Percentiles rank a stretch among this genome's conserved stretches.
Conservation (phyloP, 2,329 filamentous ascomycete genomes). For the Stachybotrys chartarum region DNA sequence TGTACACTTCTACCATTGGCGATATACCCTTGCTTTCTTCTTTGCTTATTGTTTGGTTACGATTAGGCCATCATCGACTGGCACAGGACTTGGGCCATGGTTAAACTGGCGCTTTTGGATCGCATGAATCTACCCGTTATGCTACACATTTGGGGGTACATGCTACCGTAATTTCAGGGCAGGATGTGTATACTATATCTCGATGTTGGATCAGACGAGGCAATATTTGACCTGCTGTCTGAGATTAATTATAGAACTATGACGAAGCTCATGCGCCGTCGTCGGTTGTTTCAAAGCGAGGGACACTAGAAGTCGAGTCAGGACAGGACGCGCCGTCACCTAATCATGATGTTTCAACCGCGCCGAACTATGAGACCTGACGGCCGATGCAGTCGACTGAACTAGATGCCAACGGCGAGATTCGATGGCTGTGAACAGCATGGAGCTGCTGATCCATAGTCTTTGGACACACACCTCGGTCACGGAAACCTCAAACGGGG, state of each 20-base stretch:
- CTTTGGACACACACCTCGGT: too few species aligned
- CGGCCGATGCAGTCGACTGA: too few species aligned
- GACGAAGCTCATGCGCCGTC: neutral
- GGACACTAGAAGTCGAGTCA: too few species aligned
- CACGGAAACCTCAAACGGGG: too few species aligned
- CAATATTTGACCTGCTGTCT: neutral
- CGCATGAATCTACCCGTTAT: neutral
- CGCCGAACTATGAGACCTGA: too few species aligned
- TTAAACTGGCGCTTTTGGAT: neutral
- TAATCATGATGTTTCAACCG: too few species aligned
- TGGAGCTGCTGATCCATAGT: too few species aligned
- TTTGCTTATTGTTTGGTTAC: neutral
- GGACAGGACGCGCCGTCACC: too few species aligned
- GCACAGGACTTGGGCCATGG: neutral
- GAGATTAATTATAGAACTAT: neutral
- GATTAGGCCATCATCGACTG: neutral
- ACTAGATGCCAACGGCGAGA: too few species aligned
- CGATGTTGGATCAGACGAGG: neutral
- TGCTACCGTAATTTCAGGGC: neutral
- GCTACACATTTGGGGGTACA: neutral
- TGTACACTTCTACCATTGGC: neutral
- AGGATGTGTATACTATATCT: neutral
- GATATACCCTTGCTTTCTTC: neutral
- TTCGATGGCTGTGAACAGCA: too few species aligned
- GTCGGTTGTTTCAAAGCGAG: too few species aligned